Percentiles rank a stretch among this genome's conserved stretches.
Evolutionary conservation across 345 rosid genomes (phyloP).

Genomic region (Carallia brachiata): DNA sequence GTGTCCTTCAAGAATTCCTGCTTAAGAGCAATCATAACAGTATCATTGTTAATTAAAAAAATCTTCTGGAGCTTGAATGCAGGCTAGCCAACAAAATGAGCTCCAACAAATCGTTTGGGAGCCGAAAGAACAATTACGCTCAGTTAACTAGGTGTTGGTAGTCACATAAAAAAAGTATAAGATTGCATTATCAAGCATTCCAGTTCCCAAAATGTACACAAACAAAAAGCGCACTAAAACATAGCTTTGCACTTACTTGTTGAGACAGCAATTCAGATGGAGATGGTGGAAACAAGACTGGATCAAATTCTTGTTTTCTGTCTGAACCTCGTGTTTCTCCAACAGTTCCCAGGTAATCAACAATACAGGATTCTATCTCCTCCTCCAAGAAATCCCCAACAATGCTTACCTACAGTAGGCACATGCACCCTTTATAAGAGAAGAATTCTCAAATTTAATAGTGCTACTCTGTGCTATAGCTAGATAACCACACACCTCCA

Average conservation of each 20-base stretch:
- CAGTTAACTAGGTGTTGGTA: background rate
- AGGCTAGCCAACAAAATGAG: background rate
- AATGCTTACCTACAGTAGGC: slow-evolving; percentile 66
- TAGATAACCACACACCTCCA: slow-evolving; percentile 64
- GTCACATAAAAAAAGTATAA: background rate
- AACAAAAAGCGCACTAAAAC: slow-evolving; percentile 8
- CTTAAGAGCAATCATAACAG: slow-evolving; percentile 15
- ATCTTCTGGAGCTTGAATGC: background rate
- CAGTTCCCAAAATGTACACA: background rate
- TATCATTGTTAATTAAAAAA: background rate
- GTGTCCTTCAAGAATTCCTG: slow-evolving; percentile 98
- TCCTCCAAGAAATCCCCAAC: slow-evolving; percentile 95
- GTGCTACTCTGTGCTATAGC: background rate
- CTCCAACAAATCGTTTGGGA: too few relatives aligned
- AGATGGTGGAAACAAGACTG: slow-evolving; percentile 66
- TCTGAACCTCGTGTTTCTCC: slow-evolving; percentile 49
- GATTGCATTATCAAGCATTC: background rate
- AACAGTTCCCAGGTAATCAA: slow-evolving; percentile 92
- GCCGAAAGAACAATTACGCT: too few relatives aligned
- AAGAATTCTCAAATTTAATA: slow-evolving; percentile 12
- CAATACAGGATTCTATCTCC: slow-evolving; percentile 77
- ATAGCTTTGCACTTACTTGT: slow-evolving; percentile 55
- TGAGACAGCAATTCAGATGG: slow-evolving; percentile 73
- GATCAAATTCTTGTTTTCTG: slow-evolving; percentile 39
- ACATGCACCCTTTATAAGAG: slow-evolving; percentile 15